Base-by-base conservation (phyloP, 2,329 filamentous ascomycete species). In the Monosporascus cannonballus region DNA sequence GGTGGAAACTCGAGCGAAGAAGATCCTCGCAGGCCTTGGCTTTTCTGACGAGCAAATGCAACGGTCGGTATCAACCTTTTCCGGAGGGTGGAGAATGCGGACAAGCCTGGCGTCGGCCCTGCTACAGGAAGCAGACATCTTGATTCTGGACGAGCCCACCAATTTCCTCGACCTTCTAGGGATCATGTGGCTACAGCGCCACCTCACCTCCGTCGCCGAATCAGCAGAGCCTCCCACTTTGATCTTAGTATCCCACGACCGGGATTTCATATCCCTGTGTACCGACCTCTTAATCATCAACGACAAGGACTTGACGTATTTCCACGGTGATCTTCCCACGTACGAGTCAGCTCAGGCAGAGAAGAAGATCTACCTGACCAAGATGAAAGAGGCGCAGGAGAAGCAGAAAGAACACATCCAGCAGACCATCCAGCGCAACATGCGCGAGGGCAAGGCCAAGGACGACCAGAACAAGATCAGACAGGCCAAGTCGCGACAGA, bases 71-170 rank as follows among this genome's bases (percentile, higher is more conserved):
- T 74, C 76, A 1, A 83, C 81, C 37, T 74, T 95, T 2, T 94
- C 89, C 0, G 90, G 90, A 6, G 90, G 87, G 2, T 90, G 86
- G 86, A 80, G 77, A 55, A 90, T 89, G 83, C 80, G 87, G 9
- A 82, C 81, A 27, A 75, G 83, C 53, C 75, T 90, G 1, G 85
- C 86, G 2, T 74, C 75, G 3, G 81, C 83, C 0, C 75, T 95
- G 4, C 79, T 90, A 1, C 86, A 91, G 56, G 81, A 86, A 7
- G 81, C 85, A 0, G 89, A 95, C 59, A 82, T 95, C 2, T 75
- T 95, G 53, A 85, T 95, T 49, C 80, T 95, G 2, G 90, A 95
- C 66, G 90, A 95, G 65, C 90, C 90, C 0, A 95, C 90, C 36
- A 95, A 95, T 64, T 95, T 90, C 64, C 78, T 95, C 1, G 90